phyloP scores from a whole-genome alignment of 2,329 filamentous ascomycete genomes.

The Aspergillus vadensis region DNA sequence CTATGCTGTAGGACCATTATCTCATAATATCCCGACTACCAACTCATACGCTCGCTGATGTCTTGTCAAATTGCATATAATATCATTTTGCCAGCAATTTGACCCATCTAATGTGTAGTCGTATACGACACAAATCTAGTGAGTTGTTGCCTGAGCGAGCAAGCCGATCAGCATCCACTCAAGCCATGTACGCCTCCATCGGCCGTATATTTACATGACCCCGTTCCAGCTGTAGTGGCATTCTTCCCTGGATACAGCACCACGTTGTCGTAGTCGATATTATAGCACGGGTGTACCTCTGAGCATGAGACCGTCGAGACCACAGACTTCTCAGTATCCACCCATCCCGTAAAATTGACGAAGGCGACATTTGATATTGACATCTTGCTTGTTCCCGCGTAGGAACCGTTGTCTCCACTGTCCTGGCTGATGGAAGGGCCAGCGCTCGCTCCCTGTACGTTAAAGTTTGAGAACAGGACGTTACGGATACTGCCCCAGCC shows the following conservation, averaged over 20 bases:
- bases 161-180: slow-evolving; percentile 15
- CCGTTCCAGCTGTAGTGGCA: slow-evolving; percentile 34
- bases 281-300: slow-evolving; percentile 53
- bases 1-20: no score
- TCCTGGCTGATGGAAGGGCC: slow-evolving; percentile 53
- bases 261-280: slow-evolving; percentile 51
- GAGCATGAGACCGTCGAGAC: slow-evolving; percentile 52
- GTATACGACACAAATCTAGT: no score
- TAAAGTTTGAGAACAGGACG: slow-evolving; percentile 55
- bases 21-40: no score
- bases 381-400: slow-evolving; percentile 54
- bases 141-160: no score
- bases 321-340: slow-evolving; percentile 36
- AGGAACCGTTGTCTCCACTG: slow-evolving; percentile 54
- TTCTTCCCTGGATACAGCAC: slow-evolving; percentile 36
- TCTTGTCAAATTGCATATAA: no score
- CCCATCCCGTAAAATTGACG: slow-evolving; percentile 55
- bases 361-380: slow-evolving; percentile 53
- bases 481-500: slow-evolving; percentile 58
- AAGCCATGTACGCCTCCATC: slow-evolving; percentile 44
- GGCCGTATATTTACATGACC: slow-evolving; percentile 41
- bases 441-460: slow-evolving; percentile 48
- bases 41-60: no score
- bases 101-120: no score
- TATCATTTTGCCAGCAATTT: no score